Base-by-base conservation (phyloP, 2,329 filamentous ascomycete species). In the Beauveria australis region DNA sequence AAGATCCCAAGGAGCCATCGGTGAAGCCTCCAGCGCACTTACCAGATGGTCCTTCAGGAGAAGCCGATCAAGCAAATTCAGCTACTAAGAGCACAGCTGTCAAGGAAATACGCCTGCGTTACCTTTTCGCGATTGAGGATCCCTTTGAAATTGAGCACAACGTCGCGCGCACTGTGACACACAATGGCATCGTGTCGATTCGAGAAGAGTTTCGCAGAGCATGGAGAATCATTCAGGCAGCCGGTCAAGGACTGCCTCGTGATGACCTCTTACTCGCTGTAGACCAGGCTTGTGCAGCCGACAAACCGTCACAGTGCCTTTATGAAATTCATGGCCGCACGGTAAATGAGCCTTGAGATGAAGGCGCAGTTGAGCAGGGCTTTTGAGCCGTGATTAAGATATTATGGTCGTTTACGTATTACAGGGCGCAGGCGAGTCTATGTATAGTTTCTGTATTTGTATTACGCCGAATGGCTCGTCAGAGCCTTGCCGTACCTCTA, bases 131-230 rank as follows among this genome's bases (percentile, higher is more conserved):
- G 37, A 92, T 97, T 63, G 92, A 96, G 70, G 92, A 96, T 71
- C 92, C 92, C 0, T 96, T 96, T 68, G 91, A 96, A 75, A 75
- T 86, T 2, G 87, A 91, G 46, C 91, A 96, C 73, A 97, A 96
- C 67, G 89, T 96, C 40, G 92, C 89, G 3, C 81, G 91, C 54
- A 96, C 91, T 0, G 91, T 96, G 1, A 92, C 88, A 7, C 89
- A 93, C 68, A 83, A 86, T 63, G 91, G 91, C 2, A 90, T 96
- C 64, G 87, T 90, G 1, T 82, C 87, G 0, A 94, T 96, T 62
- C 81, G 90, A 46, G 88, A 94, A 67, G 91, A 96, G 73, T 94
- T 96, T 68, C 82, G 90, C 19, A 82, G 91, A 22, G 91, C 90
- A 3, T 89, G 89, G 83, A 78, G 83, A 41, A 88, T 95, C 61